Evolutionary conservation across 108 stramenopile genomes (phyloP).

Genomic region (Parietichytrium sp.): DNA sequence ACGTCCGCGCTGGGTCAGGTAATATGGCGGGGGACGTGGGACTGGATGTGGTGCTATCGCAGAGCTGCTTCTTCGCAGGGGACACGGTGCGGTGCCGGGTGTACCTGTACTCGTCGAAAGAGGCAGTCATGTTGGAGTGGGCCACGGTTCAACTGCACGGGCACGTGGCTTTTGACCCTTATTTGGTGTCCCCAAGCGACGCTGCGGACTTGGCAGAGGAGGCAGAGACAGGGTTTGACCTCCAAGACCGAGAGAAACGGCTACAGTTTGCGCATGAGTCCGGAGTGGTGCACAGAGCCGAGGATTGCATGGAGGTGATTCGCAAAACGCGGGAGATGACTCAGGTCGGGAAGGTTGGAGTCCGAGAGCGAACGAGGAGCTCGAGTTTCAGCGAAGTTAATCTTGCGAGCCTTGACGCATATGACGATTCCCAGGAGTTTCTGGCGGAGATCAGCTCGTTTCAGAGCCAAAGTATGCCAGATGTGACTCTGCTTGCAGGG

Average conservation of each 20-base stretch:
- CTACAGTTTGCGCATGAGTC: not conserved
- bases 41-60: slow-evolving; percentile 23
- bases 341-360: not conserved
- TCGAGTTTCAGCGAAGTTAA: not conserved
- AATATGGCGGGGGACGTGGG: not conserved
- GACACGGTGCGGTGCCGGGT: slow-evolving; percentile 16
- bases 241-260: slow-evolving; percentile 16
- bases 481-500: slow-evolving; percentile 16
- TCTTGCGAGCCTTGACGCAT: not conserved
- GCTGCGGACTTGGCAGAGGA: slow-evolving; percentile 16
- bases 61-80: slow-evolving; percentile 29
- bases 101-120: not conserved
- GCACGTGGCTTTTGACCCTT: slow-evolving; percentile 32
- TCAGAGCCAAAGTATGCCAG: slow-evolving; percentile 13
- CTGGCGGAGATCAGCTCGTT: not conserved
- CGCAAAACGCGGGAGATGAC: not conserved
- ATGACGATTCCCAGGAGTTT: not conserved
- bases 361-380: too few species aligned
- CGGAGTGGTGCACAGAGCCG: not conserved
- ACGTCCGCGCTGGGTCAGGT: not conserved
- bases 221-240: not conserved
- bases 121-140: slow-evolving; percentile 1
- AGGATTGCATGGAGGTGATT: not conserved
- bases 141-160: slow-evolving; percentile 28
- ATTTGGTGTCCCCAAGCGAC: slow-evolving; percentile 1